These are phyloP conservation scores for Imleria badia DNA, from an alignment of 768 basidiomycete species.

Conservation along the genomic window DNA sequence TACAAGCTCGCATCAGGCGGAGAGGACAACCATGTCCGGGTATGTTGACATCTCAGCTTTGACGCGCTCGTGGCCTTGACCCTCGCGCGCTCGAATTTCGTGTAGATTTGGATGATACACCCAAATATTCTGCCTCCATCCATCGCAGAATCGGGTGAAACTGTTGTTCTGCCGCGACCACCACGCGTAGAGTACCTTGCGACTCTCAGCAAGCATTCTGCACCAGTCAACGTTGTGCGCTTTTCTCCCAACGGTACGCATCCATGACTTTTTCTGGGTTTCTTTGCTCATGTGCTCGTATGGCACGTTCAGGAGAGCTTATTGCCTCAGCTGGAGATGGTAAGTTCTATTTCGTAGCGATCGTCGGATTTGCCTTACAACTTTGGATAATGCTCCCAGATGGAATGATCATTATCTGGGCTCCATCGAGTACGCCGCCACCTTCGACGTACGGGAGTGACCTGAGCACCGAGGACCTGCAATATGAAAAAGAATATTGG, in stretches of 20 bases:
- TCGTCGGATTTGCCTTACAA: neutral
- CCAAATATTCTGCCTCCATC: slow-evolving; percentile 80
- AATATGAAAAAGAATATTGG: slow-evolving; percentile 95
- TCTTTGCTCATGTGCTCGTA: slow-evolving; percentile 1
- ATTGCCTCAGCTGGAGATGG: slow-evolving; percentile 98
- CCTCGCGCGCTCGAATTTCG: slow-evolving; percentile 6
- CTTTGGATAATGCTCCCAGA: slow-evolving; percentile 48
- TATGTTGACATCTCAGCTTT: slow-evolving; percentile 44
- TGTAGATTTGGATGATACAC: slow-evolving; percentile 90
- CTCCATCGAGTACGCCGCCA: slow-evolving; percentile 72
- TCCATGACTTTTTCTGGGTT: neutral
- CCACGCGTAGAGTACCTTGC: slow-evolving; percentile 97
- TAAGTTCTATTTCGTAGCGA: slow-evolving; percentile 37
- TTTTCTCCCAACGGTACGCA: slow-evolving; percentile 89
- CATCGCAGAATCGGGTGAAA: slow-evolving; percentile 40
- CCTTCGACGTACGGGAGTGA: slow-evolving; percentile 81
- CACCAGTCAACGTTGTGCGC: slow-evolving; percentile 93
- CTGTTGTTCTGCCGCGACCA: slow-evolving; percentile 44
- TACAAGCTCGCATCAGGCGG: slow-evolving; percentile 94
- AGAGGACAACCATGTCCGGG: slow-evolving; percentile 95
- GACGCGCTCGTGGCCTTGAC: slow-evolving; percentile 12
- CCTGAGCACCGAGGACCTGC: slow-evolving; percentile 70
- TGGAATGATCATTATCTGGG: slow-evolving; percentile 98
- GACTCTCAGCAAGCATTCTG: slow-evolving; percentile 89
- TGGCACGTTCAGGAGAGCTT: slow-evolving; percentile 60